phyloP scores from a whole-genome alignment of 371 early-diverging fungal genomes.

The Zychaea mexicana region DNA sequence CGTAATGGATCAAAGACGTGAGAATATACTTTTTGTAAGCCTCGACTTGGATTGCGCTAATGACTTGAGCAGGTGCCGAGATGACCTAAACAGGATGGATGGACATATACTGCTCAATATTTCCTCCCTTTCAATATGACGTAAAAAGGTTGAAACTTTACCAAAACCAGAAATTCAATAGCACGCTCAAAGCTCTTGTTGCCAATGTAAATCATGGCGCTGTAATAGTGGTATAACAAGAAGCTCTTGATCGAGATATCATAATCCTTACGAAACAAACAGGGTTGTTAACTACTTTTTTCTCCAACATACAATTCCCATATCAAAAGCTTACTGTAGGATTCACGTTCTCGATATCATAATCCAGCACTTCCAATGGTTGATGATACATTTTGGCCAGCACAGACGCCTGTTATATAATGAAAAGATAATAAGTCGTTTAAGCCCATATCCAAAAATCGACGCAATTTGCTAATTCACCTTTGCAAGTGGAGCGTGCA shows the following conservation, averaged over 20 bases:
- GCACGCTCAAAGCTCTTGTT: conserved; percentile 70
- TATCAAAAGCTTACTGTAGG: conserved; percentile 34
- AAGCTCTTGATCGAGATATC: conserved; percentile 55
- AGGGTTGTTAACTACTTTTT: background rate
- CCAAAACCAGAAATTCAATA: conserved; percentile 62
- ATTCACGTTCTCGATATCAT: conserved; percentile 62
- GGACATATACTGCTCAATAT: background rate
- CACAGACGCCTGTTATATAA: conserved; percentile 48
- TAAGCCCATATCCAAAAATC: too few relatives aligned
- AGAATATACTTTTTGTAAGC: conserved; percentile 75
- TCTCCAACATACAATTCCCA: background rate
- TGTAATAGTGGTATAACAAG: conserved; percentile 81
- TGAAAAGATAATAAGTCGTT: background rate
- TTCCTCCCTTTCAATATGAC: background rate
- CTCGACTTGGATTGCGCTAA: conserved; percentile 79
- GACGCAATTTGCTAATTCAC: too few relatives aligned
- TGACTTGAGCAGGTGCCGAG: conserved; percentile 62
- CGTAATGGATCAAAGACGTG: conserved; percentile 62
- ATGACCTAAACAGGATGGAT: conserved; percentile 37
- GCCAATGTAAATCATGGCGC: conserved; percentile 72
- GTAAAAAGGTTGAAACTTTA: conserved; percentile 12
- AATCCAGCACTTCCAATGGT: conserved; percentile 58
- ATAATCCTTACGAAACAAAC: conserved; percentile 16
- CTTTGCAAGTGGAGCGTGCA: conserved; percentile 60
- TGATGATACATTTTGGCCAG: conserved; percentile 62